A percentile compares a stretch with the other conserved stretches of the same genome.
Conservation (phyloP, 2,329 filamentous ascomycete genomes). For the Ascomycota sp. region DNA sequence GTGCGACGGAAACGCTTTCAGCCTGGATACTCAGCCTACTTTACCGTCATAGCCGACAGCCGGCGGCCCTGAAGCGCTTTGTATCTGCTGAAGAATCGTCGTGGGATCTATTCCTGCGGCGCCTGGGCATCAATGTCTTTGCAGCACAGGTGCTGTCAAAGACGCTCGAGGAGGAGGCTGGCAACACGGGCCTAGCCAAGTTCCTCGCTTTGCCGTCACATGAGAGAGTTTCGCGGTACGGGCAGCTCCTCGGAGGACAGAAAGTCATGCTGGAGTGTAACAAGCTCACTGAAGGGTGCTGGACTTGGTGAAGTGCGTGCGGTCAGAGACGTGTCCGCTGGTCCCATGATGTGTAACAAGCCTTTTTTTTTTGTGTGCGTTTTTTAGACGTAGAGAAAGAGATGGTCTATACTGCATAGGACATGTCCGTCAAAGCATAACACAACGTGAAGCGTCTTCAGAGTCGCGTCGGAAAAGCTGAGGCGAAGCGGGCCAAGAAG, state of each 20-base stretch:
- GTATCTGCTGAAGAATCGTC: constrained; percentile 18
- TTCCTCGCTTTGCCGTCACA: constrained; percentile 11
- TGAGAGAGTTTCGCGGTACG: constrained; percentile 8
- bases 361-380: no score
- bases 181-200: constrained; percentile 8
- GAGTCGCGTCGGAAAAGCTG: background rate
- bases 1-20: constrained; percentile 24
- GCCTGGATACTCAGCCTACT: constrained; percentile 32
- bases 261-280: constrained; percentile 4
- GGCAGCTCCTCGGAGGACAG: constrained; percentile 8
- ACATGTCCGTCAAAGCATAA: no score
- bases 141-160: constrained; percentile 14
- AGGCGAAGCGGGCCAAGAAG: background rate
- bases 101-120: constrained; percentile 16
- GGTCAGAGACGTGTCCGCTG: background rate
- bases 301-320: background rate
- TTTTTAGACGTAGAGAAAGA: no score
- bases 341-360: background rate
- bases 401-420: no score
- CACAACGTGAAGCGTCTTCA: no score
- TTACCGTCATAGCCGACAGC: constrained; percentile 17
- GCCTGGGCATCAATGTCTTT: constrained; percentile 14
- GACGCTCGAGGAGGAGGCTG: constrained; percentile 7
- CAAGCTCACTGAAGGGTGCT: constrained; percentile 1
- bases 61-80: constrained; percentile 10